Conservation (phyloP, 305 asterid genomes). For the Lippia alba region DNA sequence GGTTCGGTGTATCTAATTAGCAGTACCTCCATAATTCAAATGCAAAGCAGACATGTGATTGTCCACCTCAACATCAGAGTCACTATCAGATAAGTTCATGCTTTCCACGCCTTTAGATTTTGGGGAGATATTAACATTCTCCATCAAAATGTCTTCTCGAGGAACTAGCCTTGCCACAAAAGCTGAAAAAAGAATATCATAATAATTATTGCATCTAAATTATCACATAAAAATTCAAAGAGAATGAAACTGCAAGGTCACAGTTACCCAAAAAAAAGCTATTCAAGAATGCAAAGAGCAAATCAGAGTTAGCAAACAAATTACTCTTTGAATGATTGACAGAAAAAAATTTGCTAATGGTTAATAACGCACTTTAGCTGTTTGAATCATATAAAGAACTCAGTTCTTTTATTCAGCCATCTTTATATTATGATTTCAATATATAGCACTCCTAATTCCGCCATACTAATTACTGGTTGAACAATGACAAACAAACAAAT, state of each 20-base stretch:
- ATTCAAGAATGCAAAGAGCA: not conserved
- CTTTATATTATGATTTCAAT: not conserved
- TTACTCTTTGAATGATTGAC: not conserved
- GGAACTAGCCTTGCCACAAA: conserved; percentile 59
- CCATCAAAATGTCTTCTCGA: conserved; percentile 45
- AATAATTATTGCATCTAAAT: not conserved
- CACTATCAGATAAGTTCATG: conserved; percentile 48
- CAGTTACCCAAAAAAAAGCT: not conserved
- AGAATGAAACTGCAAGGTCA: not conserved
- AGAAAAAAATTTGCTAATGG: not conserved
- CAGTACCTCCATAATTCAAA: conserved; percentile 45
- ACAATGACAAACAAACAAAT: too few relatives aligned
- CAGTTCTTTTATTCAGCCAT: not conserved
- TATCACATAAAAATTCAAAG: not conserved
- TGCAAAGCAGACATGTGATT: conserved; percentile 44
- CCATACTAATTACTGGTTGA: too few relatives aligned
- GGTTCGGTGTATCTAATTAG: not conserved
- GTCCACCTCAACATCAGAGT: conserved; percentile 51
- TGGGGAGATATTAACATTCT: conserved; percentile 62
- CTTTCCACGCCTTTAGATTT: conserved; percentile 64
- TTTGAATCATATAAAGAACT: not conserved
- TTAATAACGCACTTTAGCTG: not conserved
- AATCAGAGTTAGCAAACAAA: conserved; percentile 2
- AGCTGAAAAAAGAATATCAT: conserved; percentile 54
- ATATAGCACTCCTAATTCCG: not conserved